Evolutionary conservation across 140 eudicot genomes (phyloP), one percentile per base, ranked within the genome.

Genomic region (Anethum foeniculum): DNA sequence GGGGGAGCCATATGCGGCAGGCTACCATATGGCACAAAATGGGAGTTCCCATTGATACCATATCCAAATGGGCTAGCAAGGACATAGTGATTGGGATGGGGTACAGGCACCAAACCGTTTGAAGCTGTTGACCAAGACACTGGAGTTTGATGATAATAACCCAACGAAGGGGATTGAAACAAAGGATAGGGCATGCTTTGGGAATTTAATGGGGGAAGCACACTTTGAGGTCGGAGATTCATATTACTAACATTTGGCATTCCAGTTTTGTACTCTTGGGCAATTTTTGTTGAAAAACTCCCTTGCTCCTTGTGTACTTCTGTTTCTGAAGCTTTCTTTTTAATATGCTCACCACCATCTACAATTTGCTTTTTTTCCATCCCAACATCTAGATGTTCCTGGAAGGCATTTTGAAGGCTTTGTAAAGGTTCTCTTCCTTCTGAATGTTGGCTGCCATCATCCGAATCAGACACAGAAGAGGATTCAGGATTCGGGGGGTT

Each of bases 11-110:
- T 74, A 80, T 86, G 93, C 81, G 86, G 97, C 19, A 88, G 82
- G 84, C 84, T 81, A 71, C 92, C 90, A 81, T 88, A 94, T 81
- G 86, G 96, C 90, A 88, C 87, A 73, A 85, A 88, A 78, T 62
- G 94, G 51, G 97, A 58, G 77, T 86, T 89, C 54, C 93, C 93
- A 73, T 84, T 90, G 82, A 89, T 58, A 43, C 90, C 87, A 47
- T 87, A 91, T 32, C 91, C 91, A 69, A 78, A 90, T 25, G 90
- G 89, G 96, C 18, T 90, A 16, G 97, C 71, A 71, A 84, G 87
- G 60, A 94, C 79, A 83, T 90, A 90, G 81, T 84, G 96, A 79
- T 86, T 94, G 39, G 96, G 89, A 80, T 92, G 94, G 78, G 91
- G 96, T 10, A 84, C 80, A 0, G 93, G 87, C 90, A 90, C 81